Base-by-base conservation (phyloP, 176 grass and related monocot genomes). In the Poa annua region DNA sequence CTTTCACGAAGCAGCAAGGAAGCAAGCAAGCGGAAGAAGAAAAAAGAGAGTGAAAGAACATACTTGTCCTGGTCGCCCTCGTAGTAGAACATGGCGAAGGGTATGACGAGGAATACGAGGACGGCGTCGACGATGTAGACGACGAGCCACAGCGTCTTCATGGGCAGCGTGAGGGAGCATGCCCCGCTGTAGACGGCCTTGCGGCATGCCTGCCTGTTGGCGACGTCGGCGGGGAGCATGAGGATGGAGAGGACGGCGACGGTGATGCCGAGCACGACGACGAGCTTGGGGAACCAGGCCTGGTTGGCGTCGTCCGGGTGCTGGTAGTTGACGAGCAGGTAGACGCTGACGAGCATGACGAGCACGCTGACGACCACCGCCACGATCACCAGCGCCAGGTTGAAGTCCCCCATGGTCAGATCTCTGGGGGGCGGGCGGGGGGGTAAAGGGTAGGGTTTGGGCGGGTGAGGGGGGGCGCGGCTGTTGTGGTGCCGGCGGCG, bases 31-130 rank as follows among this genome's bases (percentile, higher is more conserved):
- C 29, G 29, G 29, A 1, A 29, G 29, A 29, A 1, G 29, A 29
- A 2, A 2, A 29, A 29, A 1, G 2, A 29, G 29, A 29, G 29
- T 1, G 29, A 2, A 29, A 29, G 29, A 29, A 29, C 29, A 11
- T 15, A 99, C 97, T 99, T 99, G 83, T 99, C 97, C 88, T 94
- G 97, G 92, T 99, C 97, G 59, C 97, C 97, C 80, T 99, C 97
- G 85, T 99, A 99, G 77, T 92, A 99, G 85, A 99, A 99, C 91
- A 99, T 96, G 47, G 97, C 97, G 69, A 99, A 99, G 0, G 97
- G 97, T 1, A 99, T 99, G 80, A 96, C 83, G 73, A 99, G 89
- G 87, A 99, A 99, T 74, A 99, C 97, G 85, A 99, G 93, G 6
- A 94, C 83, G 45, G 97, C 97, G 52, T 99, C 97, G 73, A 66